These are phyloP conservation scores for Cystoisospora suis DNA, from an alignment of 169 alveolate genomes.

Conservation along the genomic window DNA sequence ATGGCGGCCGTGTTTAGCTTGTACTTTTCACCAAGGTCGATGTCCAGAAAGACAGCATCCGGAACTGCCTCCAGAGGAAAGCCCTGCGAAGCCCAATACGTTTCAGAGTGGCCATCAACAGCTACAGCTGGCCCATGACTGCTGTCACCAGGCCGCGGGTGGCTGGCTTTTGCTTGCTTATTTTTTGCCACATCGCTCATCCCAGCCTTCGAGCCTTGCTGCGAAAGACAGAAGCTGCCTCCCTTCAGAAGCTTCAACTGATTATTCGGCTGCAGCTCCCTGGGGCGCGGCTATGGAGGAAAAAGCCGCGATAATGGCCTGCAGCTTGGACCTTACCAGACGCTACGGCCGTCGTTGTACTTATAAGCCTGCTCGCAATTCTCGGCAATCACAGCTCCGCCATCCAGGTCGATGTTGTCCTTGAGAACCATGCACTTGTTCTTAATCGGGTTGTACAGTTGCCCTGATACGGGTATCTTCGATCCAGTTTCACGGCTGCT, in stretches of 20 bases:
- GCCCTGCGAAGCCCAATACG: conserved; percentile 79
- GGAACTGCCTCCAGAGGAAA: conserved; percentile 70
- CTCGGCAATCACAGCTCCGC: conserved; percentile 73
- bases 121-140: conserved; percentile 79
- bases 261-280: conserved; percentile 88
- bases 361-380: conserved; percentile 66
- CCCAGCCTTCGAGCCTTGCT: conserved; percentile 86
- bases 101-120: conserved; percentile 82
- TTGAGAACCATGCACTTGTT: conserved; percentile 80
- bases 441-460: conserved; percentile 70
- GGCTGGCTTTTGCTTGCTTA: conserved; percentile 77
- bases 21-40: conserved; percentile 81
- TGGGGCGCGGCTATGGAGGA: conserved; percentile 71
- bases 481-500: not conserved
- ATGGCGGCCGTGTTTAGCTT: conserved; percentile 77
- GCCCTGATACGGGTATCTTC: conserved; percentile 4
- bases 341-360: conserved; percentile 59
- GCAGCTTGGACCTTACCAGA: conserved; percentile 41
- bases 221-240: conserved; percentile 88
- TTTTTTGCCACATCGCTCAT: conserved; percentile 83
- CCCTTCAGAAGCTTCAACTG: conserved; percentile 86
- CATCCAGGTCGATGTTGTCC: conserved; percentile 77
- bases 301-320: not conserved
- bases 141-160: conserved; percentile 73
- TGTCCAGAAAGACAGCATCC: conserved; percentile 74